Base-by-base conservation (phyloP, 2,329 filamentous ascomycete species). In the Aspergillus oerlinghausenensis region DNA sequence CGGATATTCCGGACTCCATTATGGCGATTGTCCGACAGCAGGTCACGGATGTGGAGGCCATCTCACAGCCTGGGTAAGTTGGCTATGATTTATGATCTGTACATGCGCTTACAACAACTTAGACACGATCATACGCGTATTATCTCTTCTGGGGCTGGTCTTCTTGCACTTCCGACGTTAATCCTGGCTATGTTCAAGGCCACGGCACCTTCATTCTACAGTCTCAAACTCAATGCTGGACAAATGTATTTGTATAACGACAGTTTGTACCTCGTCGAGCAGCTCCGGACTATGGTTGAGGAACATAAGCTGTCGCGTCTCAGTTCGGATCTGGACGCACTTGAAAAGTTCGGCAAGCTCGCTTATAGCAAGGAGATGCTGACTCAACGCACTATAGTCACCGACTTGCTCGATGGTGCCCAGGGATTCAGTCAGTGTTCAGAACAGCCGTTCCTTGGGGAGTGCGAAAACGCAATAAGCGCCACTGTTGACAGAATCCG, bases 1-100 rank as follows among this genome's bases (percentile, higher is more conserved):
- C 93, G 0, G 88, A 89, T 2, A 88, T 97, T 71, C 93, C 94
- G 0, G 87, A 91, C 59, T 84, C 87, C 3, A 85, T 97, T 11
- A 60, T 79, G n/a, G 63, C 66, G 3, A 70, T 79, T 45, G 70
- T 80, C 51, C 64, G 63, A 43, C 70, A 68, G 47, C 75, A 80
- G 53, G 64, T 80, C 38, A 58, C 64, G 11, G 78, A 80, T 60
- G 72, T 74, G 7, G 67, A 75, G 49, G 61, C 67, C 42, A 67
- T 80, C 48, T 64, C 66, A 29, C 65, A 71, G 28, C 68, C 70
- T 56, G 60, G 68, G 71, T 77, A 70, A 67, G 72, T 70, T 40
- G 26, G 3, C 29, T 28, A 42, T 8, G 23, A 17, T 14, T n/a
- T 21, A 26, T 17, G 9, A 7, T 43, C 19, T 43, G 8, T 11